Base-by-base conservation (phyloP, 1,139 yeast species). In the Yamadazyma mexicana region DNA sequence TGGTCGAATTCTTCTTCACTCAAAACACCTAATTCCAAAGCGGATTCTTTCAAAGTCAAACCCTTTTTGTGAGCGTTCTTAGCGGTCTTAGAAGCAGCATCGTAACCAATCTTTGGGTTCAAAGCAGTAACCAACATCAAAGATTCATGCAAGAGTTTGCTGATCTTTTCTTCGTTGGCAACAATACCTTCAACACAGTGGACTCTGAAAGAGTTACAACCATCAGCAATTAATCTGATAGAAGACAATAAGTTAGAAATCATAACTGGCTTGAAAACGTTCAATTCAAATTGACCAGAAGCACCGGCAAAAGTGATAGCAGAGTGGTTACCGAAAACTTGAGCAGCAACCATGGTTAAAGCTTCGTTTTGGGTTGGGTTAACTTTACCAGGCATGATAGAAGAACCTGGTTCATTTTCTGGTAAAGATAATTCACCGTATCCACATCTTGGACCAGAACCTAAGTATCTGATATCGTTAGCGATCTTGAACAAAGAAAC, bases 331-430 rank as follows among this genome's bases (percentile, higher is more conserved):
- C 98, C 98, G 64, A 92, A 87, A 26, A 92, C 98, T 75, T 92
- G 98, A 47, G 95, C 81, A 60, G 96, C 91, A 45, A 91, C 96
- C 96, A 94, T 95, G 49, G 98, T 92, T 66, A 92, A 74, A 40
- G 98, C 98, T 75, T 92, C 98, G 67, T 91, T 91, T 75, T 92
- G 98, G 43, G 98, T 92, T 52, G 98, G 98, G 77, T 92, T 92
- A 50, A 92, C 98, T 74, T 92, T 92, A 62, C 98, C 98, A 40
- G 98, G 98, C 98, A 94, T 92, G 66, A 92, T 92, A 23, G 97
- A 88, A 45, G 97, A 88, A 61, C 98, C 98, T 44, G 98, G 98
- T 71, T 92, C 98, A 66, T 94, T 94, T 74, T 91, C 98, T 49
- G 98, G 98, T 54, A 92, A 76, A 23, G 89, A 64, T 56, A 92